Evolutionary conservation across 1,139 yeast genomes (phyloP).

Genomic region (Hemisphaericaspora xylofermentans): DNA sequence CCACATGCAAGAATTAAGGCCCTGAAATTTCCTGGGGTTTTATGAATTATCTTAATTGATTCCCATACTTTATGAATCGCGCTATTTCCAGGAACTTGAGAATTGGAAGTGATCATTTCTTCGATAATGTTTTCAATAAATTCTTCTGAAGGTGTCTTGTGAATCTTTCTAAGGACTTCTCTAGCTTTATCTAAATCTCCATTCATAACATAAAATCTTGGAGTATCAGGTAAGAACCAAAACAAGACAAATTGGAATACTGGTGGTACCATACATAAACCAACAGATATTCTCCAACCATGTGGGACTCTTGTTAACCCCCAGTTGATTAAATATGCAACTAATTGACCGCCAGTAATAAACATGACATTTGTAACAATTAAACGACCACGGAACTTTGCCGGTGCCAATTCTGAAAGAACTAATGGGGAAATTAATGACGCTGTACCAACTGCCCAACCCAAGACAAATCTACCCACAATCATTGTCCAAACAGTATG

Average conservation of each 20-base stretch:
- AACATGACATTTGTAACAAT: constrained; percentile 68
- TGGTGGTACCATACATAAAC: constrained; percentile 86
- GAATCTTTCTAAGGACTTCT: constrained; percentile 58
- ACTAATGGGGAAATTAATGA: constrained; percentile 87
- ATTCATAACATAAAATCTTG: constrained; percentile 78
- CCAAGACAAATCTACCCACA: constrained; percentile 86
- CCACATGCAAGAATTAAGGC: constrained; percentile 90
- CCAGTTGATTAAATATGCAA: constrained; percentile 92
- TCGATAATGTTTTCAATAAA: constrained; percentile 57
- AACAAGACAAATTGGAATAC: constrained; percentile 73
- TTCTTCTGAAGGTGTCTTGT: constrained; percentile 55
- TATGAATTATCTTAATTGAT: constrained; percentile 68
- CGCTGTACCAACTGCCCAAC: constrained; percentile 95
- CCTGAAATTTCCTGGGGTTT: constrained; percentile 77
- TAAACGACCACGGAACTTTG: constrained; percentile 84
- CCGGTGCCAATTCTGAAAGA: constrained; percentile 89
- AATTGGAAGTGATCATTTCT: constrained; percentile 57
- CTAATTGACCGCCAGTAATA: constrained; percentile 86
- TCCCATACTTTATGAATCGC: constrained; percentile 56
- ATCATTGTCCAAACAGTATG: constrained; percentile 88
- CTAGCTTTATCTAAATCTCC: constrained; percentile 66
- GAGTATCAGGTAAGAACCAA: constrained; percentile 90
- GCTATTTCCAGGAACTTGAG: constrained; percentile 62
- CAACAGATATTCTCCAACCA: constrained; percentile 94
- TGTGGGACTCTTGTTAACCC: constrained; percentile 70